Evolutionary conservation across 1,139 yeast species (phyloP).

Genomic region (Kodamaea suecica): DNA sequence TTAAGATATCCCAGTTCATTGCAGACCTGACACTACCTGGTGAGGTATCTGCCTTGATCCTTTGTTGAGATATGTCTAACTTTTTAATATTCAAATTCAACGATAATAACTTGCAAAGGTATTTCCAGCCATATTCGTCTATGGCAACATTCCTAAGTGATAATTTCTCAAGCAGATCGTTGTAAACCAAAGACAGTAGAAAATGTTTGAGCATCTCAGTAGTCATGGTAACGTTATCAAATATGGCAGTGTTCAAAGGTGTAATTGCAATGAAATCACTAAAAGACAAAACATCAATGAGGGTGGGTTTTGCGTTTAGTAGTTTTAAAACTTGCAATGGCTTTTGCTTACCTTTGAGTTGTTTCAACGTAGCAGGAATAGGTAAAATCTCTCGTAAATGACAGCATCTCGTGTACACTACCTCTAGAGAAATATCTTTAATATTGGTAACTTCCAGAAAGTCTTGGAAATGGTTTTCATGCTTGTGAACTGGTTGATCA

Average conservation of each 20-base stretch:
- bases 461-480: slow-evolving; percentile 57
- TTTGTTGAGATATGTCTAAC: slow-evolving; percentile 78
- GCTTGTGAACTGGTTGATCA: slow-evolving; percentile 64
- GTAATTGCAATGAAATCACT: slow-evolving; percentile 83
- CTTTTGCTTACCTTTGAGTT: slow-evolving; percentile 68
- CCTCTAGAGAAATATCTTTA: slow-evolving; percentile 49
- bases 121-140: slow-evolving; percentile 68
- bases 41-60: slow-evolving; percentile 51
- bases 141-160: slow-evolving; percentile 78
- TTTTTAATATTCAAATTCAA: slow-evolving; percentile 56
- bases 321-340: slow-evolving; percentile 77
- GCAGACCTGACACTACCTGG: slow-evolving; percentile 50
- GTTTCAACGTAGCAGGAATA: slow-evolving; percentile 85
- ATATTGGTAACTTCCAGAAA: slow-evolving; percentile 16
- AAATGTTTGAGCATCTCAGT: slow-evolving; percentile 77
- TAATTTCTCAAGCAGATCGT: slow-evolving; percentile 61
- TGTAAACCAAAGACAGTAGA: slow-evolving; percentile 57
- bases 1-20: slow-evolving; percentile 76
- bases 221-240: slow-evolving; percentile 79
- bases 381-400: slow-evolving; percentile 91
- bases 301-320: slow-evolving; percentile 85
- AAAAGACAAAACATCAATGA: slow-evolving; percentile 84
- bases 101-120: slow-evolving; percentile 67
- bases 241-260: slow-evolving; percentile 72
- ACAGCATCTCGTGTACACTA: slow-evolving; percentile 85